Base-by-base conservation (phyloP, 2,329 filamentous ascomycete genomes). In the Cryphonectria nitschkei region DNA sequence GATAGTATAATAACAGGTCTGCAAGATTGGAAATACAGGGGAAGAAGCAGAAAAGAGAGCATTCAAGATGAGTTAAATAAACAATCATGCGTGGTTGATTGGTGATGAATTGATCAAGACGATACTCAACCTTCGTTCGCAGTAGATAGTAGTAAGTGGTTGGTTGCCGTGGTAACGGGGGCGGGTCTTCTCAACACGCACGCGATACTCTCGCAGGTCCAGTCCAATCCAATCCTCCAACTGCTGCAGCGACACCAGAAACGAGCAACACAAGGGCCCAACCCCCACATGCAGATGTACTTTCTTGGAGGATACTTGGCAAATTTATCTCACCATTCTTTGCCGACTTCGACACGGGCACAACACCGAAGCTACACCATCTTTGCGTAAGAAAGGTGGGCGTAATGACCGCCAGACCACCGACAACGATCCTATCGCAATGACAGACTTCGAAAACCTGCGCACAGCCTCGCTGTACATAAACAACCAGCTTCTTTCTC, bases 401-500 rank as follows among this genome's bases (percentile, higher is more conserved):
- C 71, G 71, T 65, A 56, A 71, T 73, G 71, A 67, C 62, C 63
- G 62, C 66, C 69, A 58, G 41, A 32, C 19, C 50, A 7, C 46
- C 46, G 46, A n/a, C 46, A 6, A 29, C 56, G 32, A 54, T 22
- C 37, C 58, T 41, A 70, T 70, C 77, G 80, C 70, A 72, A 88
- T 88, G 86, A 83, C 86, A 75, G 88, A 89, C 77, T 81, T 83
- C 67, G 87, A 90, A 58, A 91, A 90, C 77, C 82, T 92, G 61
- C 86, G 86, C 72, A 90, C 89, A 76, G 90, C 90, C 19, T 92
- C 90, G 79, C 83, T 89, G 80, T 92, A 92, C 79, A 90, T 92
- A 82, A 92, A 92, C 82, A 92, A 92, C 77, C 89, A 92, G 77
- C 84, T 92, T 60, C 83, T 92, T 16, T 90, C 89, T 5, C 84